Evolutionary conservation across 176 grass and related monocot species (phyloP).

Genomic region (Eragrostis curvula): DNA sequence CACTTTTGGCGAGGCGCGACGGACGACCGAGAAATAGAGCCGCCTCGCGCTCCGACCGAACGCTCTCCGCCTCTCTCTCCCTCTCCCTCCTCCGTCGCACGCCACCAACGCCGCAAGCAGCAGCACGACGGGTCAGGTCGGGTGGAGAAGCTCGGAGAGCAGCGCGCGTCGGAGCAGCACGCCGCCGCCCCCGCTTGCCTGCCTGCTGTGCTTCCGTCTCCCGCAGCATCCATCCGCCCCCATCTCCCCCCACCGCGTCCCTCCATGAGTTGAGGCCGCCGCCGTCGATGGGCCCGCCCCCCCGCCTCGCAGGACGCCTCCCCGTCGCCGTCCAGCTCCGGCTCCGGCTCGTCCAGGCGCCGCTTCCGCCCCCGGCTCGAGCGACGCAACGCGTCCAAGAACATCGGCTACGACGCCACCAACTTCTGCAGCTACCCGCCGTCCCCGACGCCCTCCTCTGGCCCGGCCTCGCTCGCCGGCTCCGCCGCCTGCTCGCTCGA

Average conservation of each 20-base stretch:
- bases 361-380: slow-evolving; percentile 46
- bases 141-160: too few relatives aligned
- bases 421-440: slow-evolving; percentile 45
- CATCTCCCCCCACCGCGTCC: neutral
- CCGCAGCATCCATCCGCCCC: neutral
- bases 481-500: slow-evolving; percentile 49
- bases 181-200: neutral
- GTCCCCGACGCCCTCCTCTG: slow-evolving; percentile 22
- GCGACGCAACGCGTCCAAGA: slow-evolving; percentile 75
- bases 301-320: slow-evolving; percentile 38
- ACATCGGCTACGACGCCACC: slow-evolving; percentile 52
- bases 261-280: slow-evolving; percentile 45
- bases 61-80: too few relatives aligned
- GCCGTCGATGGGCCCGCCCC: slow-evolving; percentile 50
- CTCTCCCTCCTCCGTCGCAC: too few relatives aligned
- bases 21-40: too few relatives aligned
- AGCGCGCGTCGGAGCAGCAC: too few relatives aligned
- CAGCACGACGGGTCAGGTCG: too few relatives aligned
- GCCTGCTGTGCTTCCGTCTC: slow-evolving; percentile 39
- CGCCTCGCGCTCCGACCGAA: too few relatives aligned
- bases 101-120: too few relatives aligned
- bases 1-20: too few relatives aligned
- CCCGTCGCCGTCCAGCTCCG: slow-evolving; percentile 33
- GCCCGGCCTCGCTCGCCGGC: slow-evolving; percentile 20
- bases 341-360: slow-evolving; percentile 21